These are phyloP conservation scores for Phytophthora fragariaefolia DNA, from an alignment of 352 stramenopile genomes.

Conservation along the genomic window DNA sequence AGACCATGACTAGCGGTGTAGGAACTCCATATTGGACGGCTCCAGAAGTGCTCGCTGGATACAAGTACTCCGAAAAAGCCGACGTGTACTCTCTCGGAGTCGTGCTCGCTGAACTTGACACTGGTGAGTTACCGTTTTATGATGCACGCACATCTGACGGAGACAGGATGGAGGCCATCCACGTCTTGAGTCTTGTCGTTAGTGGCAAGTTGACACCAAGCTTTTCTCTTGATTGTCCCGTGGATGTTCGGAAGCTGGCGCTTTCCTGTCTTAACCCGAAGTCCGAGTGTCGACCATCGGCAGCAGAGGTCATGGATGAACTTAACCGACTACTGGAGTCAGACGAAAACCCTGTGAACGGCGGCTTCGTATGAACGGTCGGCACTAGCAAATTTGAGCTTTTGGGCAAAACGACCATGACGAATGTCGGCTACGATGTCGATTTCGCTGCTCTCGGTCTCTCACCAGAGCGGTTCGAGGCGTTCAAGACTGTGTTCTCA, in stretches of 20 bases:
- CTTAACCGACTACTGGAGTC: constrained; percentile 30
- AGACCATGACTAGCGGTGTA: constrained; percentile 23
- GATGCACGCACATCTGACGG: constrained; percentile 20
- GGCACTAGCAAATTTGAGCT: constrained; percentile 5
- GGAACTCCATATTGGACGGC: constrained; percentile 21
- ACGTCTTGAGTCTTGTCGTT: constrained; percentile 16
- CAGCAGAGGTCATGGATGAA: constrained; percentile 37
- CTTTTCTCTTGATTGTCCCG: constrained; percentile 16
- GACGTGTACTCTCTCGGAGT: constrained; percentile 26
- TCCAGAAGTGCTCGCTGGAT: constrained; percentile 10
- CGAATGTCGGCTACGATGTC: constrained; percentile 48
- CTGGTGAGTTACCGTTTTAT: constrained; percentile 20
- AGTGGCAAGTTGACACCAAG: constrained; percentile 17
- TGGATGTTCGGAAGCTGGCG: constrained; percentile 13
- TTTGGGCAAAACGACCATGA: constrained; percentile 22
- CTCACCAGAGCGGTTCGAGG: constrained; percentile 56
- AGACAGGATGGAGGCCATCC: constrained; percentile 19
- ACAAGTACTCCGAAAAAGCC: constrained; percentile 21
- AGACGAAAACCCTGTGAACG: not conserved
- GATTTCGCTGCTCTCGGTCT: constrained; percentile 60
- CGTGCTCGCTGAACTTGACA: constrained; percentile 20
- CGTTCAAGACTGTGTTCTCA: constrained; percentile 64
- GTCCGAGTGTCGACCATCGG: constrained; percentile 34
- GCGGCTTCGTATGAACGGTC: constrained; percentile 22
- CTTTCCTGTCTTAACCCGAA: constrained; percentile 19